Conservation (phyloP, 2,329 filamentous ascomycete genomes). For the Penicillium hesseltinei region DNA sequence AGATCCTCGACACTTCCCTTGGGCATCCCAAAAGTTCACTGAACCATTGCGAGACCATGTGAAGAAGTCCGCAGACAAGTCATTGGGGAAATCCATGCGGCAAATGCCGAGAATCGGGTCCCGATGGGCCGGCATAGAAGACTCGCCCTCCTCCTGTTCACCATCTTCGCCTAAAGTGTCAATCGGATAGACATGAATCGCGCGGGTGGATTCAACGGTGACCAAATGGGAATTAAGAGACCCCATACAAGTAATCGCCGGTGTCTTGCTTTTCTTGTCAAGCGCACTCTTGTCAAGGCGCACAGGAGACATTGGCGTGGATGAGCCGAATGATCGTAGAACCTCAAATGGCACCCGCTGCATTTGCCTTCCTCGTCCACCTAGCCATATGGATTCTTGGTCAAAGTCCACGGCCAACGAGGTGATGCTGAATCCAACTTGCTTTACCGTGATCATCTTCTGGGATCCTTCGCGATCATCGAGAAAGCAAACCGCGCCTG, state of each 20-base stretch:
- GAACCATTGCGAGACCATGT: constrained; percentile 84
- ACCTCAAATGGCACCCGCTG: constrained; percentile 47
- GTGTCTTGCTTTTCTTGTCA: constrained; percentile 31
- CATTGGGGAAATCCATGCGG: constrained; percentile 59
- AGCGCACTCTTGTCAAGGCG: constrained; percentile 21
- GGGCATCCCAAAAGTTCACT: constrained; percentile 76
- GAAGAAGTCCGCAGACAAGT: constrained; percentile 69
- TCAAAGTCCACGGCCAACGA: constrained; percentile 62
- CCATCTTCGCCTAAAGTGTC: constrained; percentile 34
- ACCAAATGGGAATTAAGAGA: constrained; percentile 66
- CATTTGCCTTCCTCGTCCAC: constrained; percentile 62
- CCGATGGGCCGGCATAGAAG: constrained; percentile 55
- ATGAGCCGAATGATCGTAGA: constrained; percentile 33
- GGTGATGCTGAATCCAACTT: constrained; percentile 65
- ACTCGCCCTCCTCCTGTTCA: constrained; percentile 29
- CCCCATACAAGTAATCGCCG: constrained; percentile 63
- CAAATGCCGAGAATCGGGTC: constrained; percentile 69
- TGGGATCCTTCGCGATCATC: constrained; percentile 73
- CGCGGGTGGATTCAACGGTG: constrained; percentile 71
- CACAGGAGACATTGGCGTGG: constrained; percentile 25
- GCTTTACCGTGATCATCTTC: constrained; percentile 65
- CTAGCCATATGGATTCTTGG: constrained; percentile 62
- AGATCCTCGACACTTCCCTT: constrained; percentile 66
- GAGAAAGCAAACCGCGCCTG: constrained; percentile 83
- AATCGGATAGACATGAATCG: constrained; percentile 64